Conservation (phyloP, 2,329 filamentous ascomycete genomes). For the Paecilomyces sp. region DNA sequence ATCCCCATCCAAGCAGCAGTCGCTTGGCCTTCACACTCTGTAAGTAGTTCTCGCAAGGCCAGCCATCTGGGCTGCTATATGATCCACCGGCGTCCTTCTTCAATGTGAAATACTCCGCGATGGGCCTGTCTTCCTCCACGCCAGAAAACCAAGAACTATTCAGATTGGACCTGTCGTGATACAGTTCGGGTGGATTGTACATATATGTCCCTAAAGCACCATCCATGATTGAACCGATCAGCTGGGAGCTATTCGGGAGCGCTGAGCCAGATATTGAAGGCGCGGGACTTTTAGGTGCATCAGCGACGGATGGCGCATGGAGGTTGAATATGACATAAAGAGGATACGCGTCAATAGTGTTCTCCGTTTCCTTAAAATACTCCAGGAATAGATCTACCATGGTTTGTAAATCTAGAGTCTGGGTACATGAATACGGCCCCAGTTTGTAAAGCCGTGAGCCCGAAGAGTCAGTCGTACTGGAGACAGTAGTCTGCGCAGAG, state of each 20-base stretch:
- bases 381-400: constrained; percentile 45
- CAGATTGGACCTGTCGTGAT: constrained; percentile 47
- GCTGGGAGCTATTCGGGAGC: constrained; percentile 39
- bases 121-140: constrained; percentile 35
- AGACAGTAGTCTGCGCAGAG: background rate
- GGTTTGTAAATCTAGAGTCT: constrained; percentile 43
- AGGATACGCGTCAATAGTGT: constrained; percentile 48
- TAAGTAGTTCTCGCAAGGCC: constrained; percentile 56
- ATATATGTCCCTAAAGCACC: constrained; percentile 43
- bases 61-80: constrained; percentile 51
- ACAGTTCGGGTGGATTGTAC: constrained; percentile 48
- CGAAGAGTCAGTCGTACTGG: constrained; percentile 9
- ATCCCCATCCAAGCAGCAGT: constrained; percentile 50
- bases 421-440: constrained; percentile 51
- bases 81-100: constrained; percentile 25
- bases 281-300: constrained; percentile 36
- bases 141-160: constrained; percentile 52
- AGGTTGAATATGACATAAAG: constrained; percentile 52
- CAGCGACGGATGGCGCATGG: constrained; percentile 46
- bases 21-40: constrained; percentile 49
- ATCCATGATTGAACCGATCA: constrained; percentile 44
- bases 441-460: constrained; percentile 35
- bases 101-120: constrained; percentile 46
- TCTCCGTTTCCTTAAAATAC: constrained; percentile 48
- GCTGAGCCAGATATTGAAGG: constrained; percentile 30